Percentiles rank a stretch among this genome's conserved stretches.
Conservation (phyloP, 2,329 filamentous ascomycete genomes). For the Cryphonectria radicalis region DNA sequence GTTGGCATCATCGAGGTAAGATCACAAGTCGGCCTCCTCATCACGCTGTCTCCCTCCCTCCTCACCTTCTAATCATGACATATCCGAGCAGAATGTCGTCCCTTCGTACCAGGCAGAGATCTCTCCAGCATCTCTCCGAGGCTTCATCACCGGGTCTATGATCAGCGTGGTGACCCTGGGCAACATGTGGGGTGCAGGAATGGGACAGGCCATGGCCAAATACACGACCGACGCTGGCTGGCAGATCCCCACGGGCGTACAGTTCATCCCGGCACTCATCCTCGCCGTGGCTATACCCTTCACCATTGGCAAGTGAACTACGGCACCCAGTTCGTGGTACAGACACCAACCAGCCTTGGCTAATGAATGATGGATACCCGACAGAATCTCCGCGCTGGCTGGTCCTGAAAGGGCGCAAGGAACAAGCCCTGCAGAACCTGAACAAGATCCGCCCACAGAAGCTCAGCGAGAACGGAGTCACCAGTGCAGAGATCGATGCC, state of each 20-base stretch:
- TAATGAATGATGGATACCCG: too few relatives aligned
- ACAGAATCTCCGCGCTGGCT: conserved; percentile 22
- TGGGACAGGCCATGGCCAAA: conserved; percentile 6
- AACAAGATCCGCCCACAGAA: conserved; percentile 17
- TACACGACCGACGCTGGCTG: conserved; percentile 2
- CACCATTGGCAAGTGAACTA: not conserved
- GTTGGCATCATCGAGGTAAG: conserved; percentile 28
- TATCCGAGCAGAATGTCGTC: conserved; percentile 9
- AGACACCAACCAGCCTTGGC: not conserved
- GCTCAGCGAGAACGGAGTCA: conserved; percentile 40
- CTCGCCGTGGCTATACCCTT: conserved; percentile 13
- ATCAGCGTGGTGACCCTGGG: conserved; percentile 8
- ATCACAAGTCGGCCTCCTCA: not conserved
- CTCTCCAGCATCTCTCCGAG: conserved; percentile 18
- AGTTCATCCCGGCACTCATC: conserved; percentile 11
- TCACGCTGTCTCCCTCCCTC: not conserved
- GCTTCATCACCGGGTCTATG: conserved; percentile 17
- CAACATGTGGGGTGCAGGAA: conserved; percentile 19
- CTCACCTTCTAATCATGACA: not conserved
- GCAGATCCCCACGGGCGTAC: conserved; percentile 14
- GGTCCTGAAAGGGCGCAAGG: conserved; percentile 15
- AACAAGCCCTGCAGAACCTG: conserved; percentile 6
- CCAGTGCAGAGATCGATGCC: conserved; percentile 9
- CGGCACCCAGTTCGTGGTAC: not conserved
- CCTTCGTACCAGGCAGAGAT: conserved; percentile 21